Evolutionary conservation across 257 asterid genomes (phyloP), one percentile per base, ranked within the genome.

Genomic region (Cynanchum wilfordii): DNA sequence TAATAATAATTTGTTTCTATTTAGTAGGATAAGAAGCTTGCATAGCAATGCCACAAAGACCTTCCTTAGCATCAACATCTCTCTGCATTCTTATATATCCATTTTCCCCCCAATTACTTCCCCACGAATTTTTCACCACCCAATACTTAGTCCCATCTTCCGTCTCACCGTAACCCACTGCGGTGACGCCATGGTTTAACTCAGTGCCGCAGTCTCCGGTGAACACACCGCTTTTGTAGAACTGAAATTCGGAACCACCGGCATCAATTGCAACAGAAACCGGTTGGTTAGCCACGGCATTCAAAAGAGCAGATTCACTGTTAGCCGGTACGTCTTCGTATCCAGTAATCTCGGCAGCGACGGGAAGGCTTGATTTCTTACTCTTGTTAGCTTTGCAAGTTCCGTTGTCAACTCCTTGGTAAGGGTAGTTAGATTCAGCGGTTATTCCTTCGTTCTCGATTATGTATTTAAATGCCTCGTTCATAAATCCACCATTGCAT

Each of bases 61-160:
- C 87, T 80, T 77, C 70, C 49, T 77, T 74, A 16, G 77, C 77
- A 27, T 36, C 50, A 42, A 83, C 40, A 47, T 45, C 80, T 65
- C 79, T 80, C 45, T 75, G 44, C 81, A 80, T 75, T 50, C 73
- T 73, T 15, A 77, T 71, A 15, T 77, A 80, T 7, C 84, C 84
- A 2, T 69, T 57, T 51, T 80, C 80, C 0, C 84, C 87, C 81
- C 83, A 80, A 11, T 54, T 52, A 10, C 38, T 44, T 11, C 77
- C 85, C 87, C 85, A 81, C 0, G 84, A 84, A 71, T 84, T 84
- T 69, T 81, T 84, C 3, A 79, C 72, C 70, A 79, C 4, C 86
- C 88, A 84, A 29, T 71, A 81, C 52, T 72, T 75, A 0, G 71
- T 81, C 0, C 86, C 86, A 10, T 81, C 75, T 1, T 4, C 52